Evolutionary conservation across 2,329 filamentous ascomycete species (phyloP), one percentile per base, ranked within the genome.

Genomic region (Hypomyces perniciosus): DNA sequence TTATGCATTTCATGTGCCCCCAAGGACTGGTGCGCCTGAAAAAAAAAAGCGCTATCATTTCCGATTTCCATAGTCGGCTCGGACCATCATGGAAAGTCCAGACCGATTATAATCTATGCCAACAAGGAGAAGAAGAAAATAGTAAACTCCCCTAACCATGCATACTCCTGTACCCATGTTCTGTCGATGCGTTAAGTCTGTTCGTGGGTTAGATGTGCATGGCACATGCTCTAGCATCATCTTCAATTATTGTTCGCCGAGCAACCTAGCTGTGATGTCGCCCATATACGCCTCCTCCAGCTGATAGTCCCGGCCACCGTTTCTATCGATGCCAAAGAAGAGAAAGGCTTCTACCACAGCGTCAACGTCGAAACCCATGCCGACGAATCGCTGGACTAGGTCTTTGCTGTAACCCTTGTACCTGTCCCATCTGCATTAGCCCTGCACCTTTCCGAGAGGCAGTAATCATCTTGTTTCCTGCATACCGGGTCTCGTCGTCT

Each of bases 221-320:
- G 20, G 20, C 20, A 20, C 20, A 20, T 20, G 20, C 20, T 20
- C 20, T 20, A 20, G 20, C 20, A 20, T 20, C 7, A 26, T 27
- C 9, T 20, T 6, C 20, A 30, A 35, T 52, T 68, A 85, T 64
- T 81, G 79, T 68, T 96, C 91, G 35, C 88, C 88, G 33, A 96
- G 82, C 6, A 97, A 78, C 52, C 86, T 79, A 13, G 90, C 88
- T 0, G 89, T 95, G 56, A 97, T 85, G 59, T 96, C 90, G 4
- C 88, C 90, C 80, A 95, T 89, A 59, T 90, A 91, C 1, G 85
- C 90, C 61, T 93, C 88, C 63, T 95, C 89, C n/a, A 96, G 73
- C 61, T 88, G 84, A 65, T 95, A 93, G 64, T 93, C 87, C 58
- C 85, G 75, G 0, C 90, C 90, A 28, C 78, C 80, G 59, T 86